These are phyloP conservation scores for Aspergillus piperis DNA, from an alignment of 2,329 filamentous ascomycete genomes.

Conservation along the genomic window DNA sequence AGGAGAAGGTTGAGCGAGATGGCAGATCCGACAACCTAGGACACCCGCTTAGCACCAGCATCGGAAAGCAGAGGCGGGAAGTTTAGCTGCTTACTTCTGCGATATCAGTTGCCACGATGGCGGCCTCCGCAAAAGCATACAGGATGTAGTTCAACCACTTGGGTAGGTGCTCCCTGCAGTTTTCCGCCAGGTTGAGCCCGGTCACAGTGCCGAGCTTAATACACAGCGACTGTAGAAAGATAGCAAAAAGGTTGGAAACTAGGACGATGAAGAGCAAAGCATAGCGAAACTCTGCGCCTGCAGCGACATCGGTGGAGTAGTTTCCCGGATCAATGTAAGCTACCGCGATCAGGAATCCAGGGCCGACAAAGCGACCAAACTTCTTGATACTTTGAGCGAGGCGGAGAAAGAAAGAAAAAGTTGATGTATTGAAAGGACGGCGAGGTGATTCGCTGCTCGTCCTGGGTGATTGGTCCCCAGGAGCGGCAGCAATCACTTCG, in stretches of 20 bases:
- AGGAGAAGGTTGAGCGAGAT: constrained; percentile 58
- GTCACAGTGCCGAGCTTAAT: constrained; percentile 69
- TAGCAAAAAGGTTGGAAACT: constrained; percentile 51
- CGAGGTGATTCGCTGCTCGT: constrained; percentile 36
- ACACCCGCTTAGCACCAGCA: neutral
- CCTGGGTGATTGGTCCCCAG: constrained; percentile 31
- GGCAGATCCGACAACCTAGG: constrained; percentile 58
- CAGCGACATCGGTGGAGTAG: constrained; percentile 53
- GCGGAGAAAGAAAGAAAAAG: constrained; percentile 19
- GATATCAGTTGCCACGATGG: constrained; percentile 72
- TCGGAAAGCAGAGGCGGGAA: neutral
- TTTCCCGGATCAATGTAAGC: constrained; percentile 55
- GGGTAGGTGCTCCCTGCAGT: constrained; percentile 66
- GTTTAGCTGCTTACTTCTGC: constrained; percentile 55
- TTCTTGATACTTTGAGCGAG: constrained; percentile 38
- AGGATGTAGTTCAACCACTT: constrained; percentile 64
- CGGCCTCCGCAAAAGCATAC: constrained; percentile 65
- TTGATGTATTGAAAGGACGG: constrained; percentile 26
- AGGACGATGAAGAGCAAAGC: constrained; percentile 50
- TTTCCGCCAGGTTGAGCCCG: constrained; percentile 66
- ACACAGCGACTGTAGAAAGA: constrained; percentile 51
- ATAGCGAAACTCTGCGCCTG: constrained; percentile 48
- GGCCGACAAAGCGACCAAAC: constrained; percentile 49
- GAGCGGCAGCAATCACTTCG: constrained; percentile 32
- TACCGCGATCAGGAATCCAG: constrained; percentile 51